Base-by-base conservation (phyloP, 352 stramenopile genomes). In the Globisporangium nodosum region DNA sequence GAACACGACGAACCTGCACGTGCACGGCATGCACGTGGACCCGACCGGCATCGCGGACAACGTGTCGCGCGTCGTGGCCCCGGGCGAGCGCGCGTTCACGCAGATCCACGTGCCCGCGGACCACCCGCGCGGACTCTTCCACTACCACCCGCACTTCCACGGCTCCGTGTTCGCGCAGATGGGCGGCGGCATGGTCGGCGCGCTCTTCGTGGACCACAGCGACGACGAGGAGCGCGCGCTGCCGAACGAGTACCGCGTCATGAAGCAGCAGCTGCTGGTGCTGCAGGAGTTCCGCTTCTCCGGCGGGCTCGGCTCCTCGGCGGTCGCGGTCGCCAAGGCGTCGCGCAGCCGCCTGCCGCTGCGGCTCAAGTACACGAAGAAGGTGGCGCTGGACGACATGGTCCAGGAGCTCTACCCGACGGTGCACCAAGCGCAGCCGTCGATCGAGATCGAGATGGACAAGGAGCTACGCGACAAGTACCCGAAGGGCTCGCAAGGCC, bases 131-230 rank as follows among this genome's bases (percentile, higher is more conserved):
- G 85, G 85, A 4, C 58, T 88, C 11, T 95, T 89, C 61, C 82
- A 90, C 65, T 95, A 95, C 69, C 85, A 95, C 58, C 83, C 85
- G 51, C 85, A 95, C 70, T 88, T 83, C 59, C 82, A 91, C 59
- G 82, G 79, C 13, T 82, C 67, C 0, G 86, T 90, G 20, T 82
- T 85, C 52, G 42, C 87, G 56, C 86, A 96, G 58, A 80, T 92
- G 59, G 74, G 72, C 3, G 85, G 85, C 13, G 85, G 81, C 7
- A 91, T 93, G 73, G 78, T 78, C 12, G 81, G 81, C 24, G 74
- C 71, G 12, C 68, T 86, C 33, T 57, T 88, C 3, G 77, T 90
- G n/a, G 78, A 89, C 45, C 33, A 30, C 16, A 21, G 24, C 3
- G 39, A 52, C 21, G 81, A 90, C 54, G 66, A 85, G 46, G 65